Evolutionary conservation across 2,329 filamentous ascomycete genomes (phyloP).

Genomic region (Dactylellina parvicollis): DNA sequence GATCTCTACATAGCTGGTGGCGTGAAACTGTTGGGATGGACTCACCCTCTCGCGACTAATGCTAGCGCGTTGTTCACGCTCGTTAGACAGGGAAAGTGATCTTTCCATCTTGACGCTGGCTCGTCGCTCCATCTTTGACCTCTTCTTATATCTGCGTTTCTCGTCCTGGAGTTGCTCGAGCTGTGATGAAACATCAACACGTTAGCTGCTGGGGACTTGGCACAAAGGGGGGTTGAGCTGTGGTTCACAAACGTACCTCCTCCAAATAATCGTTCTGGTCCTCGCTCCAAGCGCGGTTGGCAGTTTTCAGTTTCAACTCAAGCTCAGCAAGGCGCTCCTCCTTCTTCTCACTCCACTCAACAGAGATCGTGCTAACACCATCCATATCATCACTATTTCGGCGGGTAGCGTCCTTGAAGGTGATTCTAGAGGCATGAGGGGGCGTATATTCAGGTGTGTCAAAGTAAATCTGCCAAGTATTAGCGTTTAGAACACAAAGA

Average conservation of each 20-base stretch:
- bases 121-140: constrained; percentile 34
- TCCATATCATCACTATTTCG: constrained; percentile 53
- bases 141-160: constrained; percentile 43
- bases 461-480: constrained; percentile 33
- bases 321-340: constrained; percentile 38
- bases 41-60: constrained; percentile 44
- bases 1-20: neutral
- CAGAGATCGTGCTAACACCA: constrained; percentile 42
- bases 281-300: constrained; percentile 47
- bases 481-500: neutral
- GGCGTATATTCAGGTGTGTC: constrained; percentile 37
- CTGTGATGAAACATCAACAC: constrained; percentile 2
- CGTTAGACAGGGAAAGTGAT: constrained; percentile 30
- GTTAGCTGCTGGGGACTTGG: neutral
- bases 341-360: constrained; percentile 41
- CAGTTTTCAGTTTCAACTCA: constrained; percentile 31
- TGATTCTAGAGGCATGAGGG: constrained; percentile 40
- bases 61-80: constrained; percentile 26
- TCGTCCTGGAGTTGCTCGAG: constrained; percentile 46
- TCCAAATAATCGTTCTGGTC: constrained; percentile 44
- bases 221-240: neutral
- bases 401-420: constrained; percentile 39
- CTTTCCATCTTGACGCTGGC: constrained; percentile 45
- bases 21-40: neutral
- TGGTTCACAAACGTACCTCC: constrained; percentile 28